Conservation (phyloP, 495 filamentous ascomycete genomes). For the Bombardia bombarda region DNA sequence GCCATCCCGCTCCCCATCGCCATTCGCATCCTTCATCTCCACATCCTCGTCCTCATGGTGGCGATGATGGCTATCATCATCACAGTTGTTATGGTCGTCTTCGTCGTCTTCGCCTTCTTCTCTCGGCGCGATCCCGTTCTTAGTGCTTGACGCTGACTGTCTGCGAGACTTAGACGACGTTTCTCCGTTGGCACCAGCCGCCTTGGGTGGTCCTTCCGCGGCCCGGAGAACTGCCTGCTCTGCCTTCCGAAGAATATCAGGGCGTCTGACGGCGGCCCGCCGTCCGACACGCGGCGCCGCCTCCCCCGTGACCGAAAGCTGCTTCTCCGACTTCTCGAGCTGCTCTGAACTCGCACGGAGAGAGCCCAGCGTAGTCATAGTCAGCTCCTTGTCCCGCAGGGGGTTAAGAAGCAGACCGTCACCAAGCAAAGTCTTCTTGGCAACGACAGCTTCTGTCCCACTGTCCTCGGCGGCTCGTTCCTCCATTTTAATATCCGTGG, state of each 20-base stretch:
- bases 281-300: constrained; percentile 24
- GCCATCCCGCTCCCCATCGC: constrained; percentile 11
- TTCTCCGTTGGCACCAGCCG: constrained; percentile 10
- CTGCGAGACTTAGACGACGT: constrained; percentile 22
- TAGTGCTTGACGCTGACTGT: constrained; percentile 34
- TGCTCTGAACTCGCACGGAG: constrained; percentile 23
- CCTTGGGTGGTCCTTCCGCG: constrained; percentile 33
- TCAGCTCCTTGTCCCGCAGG: constrained; percentile 17
- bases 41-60: constrained; percentile 1
- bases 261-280: constrained; percentile 31
- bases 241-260: constrained; percentile 42
- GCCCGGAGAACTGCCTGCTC: constrained; percentile 38
- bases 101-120: constrained; percentile 20
- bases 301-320: constrained; percentile 26
- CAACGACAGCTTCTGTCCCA: too few species aligned
- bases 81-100: constrained; percentile 6
- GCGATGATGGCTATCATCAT: too few species aligned
- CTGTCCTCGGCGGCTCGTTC: too few species aligned
- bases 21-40: constrained; percentile 18
- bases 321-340: constrained; percentile 29
- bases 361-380: constrained; percentile 12
- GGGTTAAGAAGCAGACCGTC: too few species aligned
- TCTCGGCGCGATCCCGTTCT: constrained; percentile 18
- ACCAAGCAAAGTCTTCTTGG: too few species aligned
- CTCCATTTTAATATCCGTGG: constrained; percentile 18